Evolutionary conservation across 768 basidiomycete genomes (phyloP), one percentile per base, ranked within the genome.

Genomic region (Panaeolus papilionaceus): DNA sequence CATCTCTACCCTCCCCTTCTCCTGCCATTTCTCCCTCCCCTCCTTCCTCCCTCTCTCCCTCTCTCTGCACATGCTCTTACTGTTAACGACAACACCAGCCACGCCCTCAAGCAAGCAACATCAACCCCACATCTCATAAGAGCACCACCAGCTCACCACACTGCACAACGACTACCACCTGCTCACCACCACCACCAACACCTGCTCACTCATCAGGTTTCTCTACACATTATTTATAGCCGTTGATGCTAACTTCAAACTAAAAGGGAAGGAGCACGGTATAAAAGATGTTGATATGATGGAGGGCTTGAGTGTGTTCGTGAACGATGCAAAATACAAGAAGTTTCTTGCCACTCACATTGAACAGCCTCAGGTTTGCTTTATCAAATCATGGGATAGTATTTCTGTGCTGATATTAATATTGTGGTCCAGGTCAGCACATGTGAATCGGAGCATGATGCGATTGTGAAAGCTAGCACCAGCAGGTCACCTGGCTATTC

Each of bases 231-330:
- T 71, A 1, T 71, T 68, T 28, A 18, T 72, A 18, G 68, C 69
- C 26, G 49, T 73, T 16, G 71, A 74, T 44, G 71, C 69, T 0
- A 77, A 77, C 68, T 76, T 76, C 64, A 75, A 74, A 26, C 40
- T 72, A 26, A 73, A 71, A 38, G 51, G 65, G 9, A 74, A 75
- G 49, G 70, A 69, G 2, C 63, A 66, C 0, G 44, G 64, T 12
- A 37, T 71, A 8, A n/a, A 68, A 3, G 71, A 75, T 61, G 51
- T 72, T 0, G 65, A 72, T 8, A 47, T 76, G 1, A 68, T 65
- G 14, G 67, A 68, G 0, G 73, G 71, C 4, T 18, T 64, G 42
- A 69, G 72, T 26, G n/a, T 69, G 20, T 69, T 61, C 51, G 66
- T 72, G 0, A 33, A 64, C 1, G 62, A 68, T 8, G 3, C 47